Percentiles rank a stretch among this genome's conserved stretches.
These are phyloP conservation scores for Huntiella savannae DNA, from an alignment of 2,329 filamentous ascomycete genomes.

Conservation along the genomic window DNA sequence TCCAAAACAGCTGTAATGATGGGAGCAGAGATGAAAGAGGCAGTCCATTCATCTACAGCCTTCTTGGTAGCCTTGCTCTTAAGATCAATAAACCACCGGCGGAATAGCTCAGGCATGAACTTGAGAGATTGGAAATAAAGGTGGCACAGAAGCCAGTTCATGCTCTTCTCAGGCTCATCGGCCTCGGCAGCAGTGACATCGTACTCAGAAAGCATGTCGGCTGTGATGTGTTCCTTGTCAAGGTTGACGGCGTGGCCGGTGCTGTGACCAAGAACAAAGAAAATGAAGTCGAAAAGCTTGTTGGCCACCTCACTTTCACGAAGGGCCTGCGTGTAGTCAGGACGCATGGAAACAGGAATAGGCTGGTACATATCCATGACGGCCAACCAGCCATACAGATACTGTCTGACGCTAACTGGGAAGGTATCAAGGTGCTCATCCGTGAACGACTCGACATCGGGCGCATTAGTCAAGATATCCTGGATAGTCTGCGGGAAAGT, in stretches of 20 bases:
- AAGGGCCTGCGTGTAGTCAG: slow-evolving; percentile 61
- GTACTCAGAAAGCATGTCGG: slow-evolving; percentile 35
- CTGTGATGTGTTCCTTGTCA: slow-evolving; percentile 43
- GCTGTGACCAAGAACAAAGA: slow-evolving; percentile 68
- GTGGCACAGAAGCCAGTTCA: slow-evolving; percentile 69
- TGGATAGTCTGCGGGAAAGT: not conserved
- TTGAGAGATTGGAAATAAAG: slow-evolving; percentile 69
- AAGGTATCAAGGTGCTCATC: slow-evolving; percentile 49
- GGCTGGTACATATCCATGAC: slow-evolving; percentile 70
- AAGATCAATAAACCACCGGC: slow-evolving; percentile 68
- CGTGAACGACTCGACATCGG: slow-evolving; percentile 30
- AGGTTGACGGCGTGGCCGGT: slow-evolving; percentile 56
- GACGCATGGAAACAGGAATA: slow-evolving; percentile 64
- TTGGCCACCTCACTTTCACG: slow-evolving; percentile 52
- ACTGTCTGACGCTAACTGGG: slow-evolving; percentile 53
- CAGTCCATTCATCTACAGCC: slow-evolving; percentile 68
- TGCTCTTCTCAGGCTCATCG: slow-evolving; percentile 43
- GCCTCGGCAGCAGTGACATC: slow-evolving; percentile 32
- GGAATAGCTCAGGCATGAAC: slow-evolving; percentile 59
- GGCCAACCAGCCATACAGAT: slow-evolving; percentile 75
- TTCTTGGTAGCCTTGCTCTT: slow-evolving; percentile 63
- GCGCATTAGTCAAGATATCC: not conserved
- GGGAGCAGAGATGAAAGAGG: slow-evolving; percentile 59
- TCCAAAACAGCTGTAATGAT: slow-evolving; percentile 47
- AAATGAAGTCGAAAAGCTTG: slow-evolving; percentile 57